These are phyloP conservation scores for Dichotomopilus funicola DNA, from an alignment of 2,329 filamentous ascomycete genomes.

Conservation along the genomic window DNA sequence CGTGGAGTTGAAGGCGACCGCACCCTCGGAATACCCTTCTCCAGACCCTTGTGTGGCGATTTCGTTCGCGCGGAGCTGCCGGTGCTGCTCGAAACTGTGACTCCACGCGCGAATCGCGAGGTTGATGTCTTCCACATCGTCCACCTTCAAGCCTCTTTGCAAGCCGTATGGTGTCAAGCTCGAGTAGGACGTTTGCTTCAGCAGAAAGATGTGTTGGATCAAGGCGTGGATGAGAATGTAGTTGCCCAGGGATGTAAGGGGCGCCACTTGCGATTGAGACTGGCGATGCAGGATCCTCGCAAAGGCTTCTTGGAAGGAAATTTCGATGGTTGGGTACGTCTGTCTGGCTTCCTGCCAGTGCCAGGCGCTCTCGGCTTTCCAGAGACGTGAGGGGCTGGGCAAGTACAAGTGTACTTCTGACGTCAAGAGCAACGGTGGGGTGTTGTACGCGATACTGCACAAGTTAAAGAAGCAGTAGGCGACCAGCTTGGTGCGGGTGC, in stretches of 20 bases:
- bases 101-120: slow-evolving; percentile 54
- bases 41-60: slow-evolving; percentile 36
- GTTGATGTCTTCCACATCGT: slow-evolving; percentile 51
- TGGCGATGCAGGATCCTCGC: slow-evolving; percentile 47
- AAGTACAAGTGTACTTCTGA: slow-evolving; percentile 52
- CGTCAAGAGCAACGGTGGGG: slow-evolving; percentile 51
- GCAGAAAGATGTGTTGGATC: slow-evolving; percentile 64
- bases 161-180: slow-evolving; percentile 43
- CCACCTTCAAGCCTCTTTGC: slow-evolving; percentile 44
- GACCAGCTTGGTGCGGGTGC: slow-evolving; percentile 53
- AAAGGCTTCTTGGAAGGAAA: slow-evolving; percentile 52
- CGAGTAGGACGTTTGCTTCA: slow-evolving; percentile 56
- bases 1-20: slow-evolving; percentile 61
- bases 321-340: slow-evolving; percentile 43
- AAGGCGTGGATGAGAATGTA: slow-evolving; percentile 67
- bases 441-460: slow-evolving; percentile 56
- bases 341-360: slow-evolving; percentile 55
- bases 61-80: slow-evolving; percentile 45
- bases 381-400: slow-evolving; percentile 49
- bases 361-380: slow-evolving; percentile 51
- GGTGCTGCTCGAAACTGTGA: slow-evolving; percentile 50
- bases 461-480: slow-evolving; percentile 58
- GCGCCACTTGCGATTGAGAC: slow-evolving; percentile 41
- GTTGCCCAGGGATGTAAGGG: slow-evolving; percentile 56
- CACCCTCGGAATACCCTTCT: slow-evolving; percentile 49